Percentiles rank a stretch among this genome's conserved stretches.
phyloP scores from a whole-genome alignment of 176 grass and related monocot species.

The Puya raimondii region DNA sequence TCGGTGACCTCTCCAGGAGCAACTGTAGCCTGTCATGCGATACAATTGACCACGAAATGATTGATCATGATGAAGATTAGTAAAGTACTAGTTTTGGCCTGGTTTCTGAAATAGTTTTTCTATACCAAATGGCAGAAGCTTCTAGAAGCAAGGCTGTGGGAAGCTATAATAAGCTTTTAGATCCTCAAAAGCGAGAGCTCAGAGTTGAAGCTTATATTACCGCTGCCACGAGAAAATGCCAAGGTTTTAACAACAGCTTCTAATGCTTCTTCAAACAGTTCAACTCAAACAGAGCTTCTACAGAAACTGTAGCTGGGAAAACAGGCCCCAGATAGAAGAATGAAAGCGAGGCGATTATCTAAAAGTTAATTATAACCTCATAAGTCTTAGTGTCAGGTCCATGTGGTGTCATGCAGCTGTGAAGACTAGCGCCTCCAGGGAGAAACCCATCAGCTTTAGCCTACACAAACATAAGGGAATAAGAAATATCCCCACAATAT shows the following conservation, averaged over 20 bases:
- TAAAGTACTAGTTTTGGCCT: no score
- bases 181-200: no score
- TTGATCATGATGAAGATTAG: neutral
- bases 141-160: no score
- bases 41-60: neutral
- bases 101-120: no score
- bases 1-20: conserved; percentile 25
- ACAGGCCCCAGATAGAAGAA: neutral
- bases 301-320: no score
- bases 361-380: conserved; percentile 31
- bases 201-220: no score
- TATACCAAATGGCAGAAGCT: no score
- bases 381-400: conserved; percentile 89
- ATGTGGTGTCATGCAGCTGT: conserved; percentile 93
- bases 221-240: no score
- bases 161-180: no score
- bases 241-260: no score
- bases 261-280: no score
- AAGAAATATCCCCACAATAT: neutral
- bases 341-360: neutral
- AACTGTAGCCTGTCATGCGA: conserved; percentile 36
- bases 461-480: conserved; percentile 20
- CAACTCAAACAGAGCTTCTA: no score
- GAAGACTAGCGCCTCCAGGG: conserved; percentile 84
- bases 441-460: conserved; percentile 92